These are phyloP conservation scores for Pascua guehoae DNA, from an alignment of 1,284 basidiomycete species.

Conservation along the genomic window DNA sequence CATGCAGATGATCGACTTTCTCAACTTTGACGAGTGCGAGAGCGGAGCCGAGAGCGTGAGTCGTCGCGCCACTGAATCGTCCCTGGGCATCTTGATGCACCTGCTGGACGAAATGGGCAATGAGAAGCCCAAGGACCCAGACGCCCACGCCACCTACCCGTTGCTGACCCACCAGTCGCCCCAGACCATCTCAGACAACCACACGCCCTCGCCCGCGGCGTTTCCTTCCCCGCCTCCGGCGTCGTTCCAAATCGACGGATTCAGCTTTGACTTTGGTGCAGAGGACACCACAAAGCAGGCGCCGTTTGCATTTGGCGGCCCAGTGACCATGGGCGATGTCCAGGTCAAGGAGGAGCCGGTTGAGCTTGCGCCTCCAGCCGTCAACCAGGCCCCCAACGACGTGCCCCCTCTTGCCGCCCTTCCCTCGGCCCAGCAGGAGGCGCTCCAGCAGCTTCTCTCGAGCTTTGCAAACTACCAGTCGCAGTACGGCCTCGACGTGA, in stretches of 20 bases:
- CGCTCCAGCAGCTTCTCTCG: constrained; percentile 37
- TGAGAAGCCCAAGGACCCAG: too few species aligned
- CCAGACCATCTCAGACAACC: constrained; percentile 38
- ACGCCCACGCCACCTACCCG: background rate
- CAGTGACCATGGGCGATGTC: constrained; percentile 13
- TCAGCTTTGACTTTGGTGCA: constrained; percentile 27
- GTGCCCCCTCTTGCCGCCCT: constrained; percentile 17
- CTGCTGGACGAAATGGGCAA: background rate
- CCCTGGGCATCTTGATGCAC: constrained; percentile 15
- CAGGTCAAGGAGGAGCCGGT: constrained; percentile 41
- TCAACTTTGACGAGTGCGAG: constrained; percentile 41
- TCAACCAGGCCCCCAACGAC: constrained; percentile 3
- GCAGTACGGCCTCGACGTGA: constrained; percentile 26
- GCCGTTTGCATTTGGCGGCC: constrained; percentile 2
- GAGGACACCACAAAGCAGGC: constrained; percentile 17
- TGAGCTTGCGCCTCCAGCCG: constrained; percentile 16
- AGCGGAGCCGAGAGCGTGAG: constrained; percentile 28
- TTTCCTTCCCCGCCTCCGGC: constrained; percentile 15
- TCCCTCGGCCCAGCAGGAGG: constrained; percentile 38
- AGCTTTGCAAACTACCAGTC: constrained; percentile 39
- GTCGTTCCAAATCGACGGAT: constrained; percentile 27
- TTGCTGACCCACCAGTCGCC: constrained; percentile 27
- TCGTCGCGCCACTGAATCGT: constrained; percentile 4
- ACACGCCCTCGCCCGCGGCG: constrained; percentile 39
- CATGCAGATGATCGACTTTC: constrained; percentile 40